A percentile compares a stretch with the other conserved stretches of the same genome.
Conservation (phyloP, 108 stramenopile species). For the Skeletonema menzelii region DNA sequence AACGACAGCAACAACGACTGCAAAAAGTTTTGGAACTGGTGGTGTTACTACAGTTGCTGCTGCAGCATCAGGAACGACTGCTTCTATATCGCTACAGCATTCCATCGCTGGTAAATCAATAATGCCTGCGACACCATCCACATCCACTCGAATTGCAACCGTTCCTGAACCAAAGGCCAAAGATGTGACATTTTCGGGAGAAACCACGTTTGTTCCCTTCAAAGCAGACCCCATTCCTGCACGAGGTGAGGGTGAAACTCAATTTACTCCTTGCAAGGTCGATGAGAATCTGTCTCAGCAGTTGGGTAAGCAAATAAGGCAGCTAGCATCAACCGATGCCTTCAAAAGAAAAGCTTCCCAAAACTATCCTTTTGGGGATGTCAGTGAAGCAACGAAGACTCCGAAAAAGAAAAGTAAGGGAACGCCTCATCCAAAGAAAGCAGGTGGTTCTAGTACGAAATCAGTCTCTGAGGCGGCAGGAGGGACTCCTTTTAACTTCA, state of each 20-base stretch:
- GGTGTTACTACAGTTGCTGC: background rate
- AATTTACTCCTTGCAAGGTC: background rate
- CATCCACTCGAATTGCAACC: background rate
- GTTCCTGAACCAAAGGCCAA: background rate
- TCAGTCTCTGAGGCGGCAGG: background rate
- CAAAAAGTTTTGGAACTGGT: background rate
- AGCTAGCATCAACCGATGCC: background rate
- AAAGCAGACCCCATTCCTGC: background rate
- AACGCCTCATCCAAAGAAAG: background rate
- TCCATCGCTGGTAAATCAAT: background rate
- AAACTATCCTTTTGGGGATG: background rate
- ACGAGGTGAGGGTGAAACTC: background rate
- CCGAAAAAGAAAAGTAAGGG: background rate
- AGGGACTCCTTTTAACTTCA: constrained; percentile 28
- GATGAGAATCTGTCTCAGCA: background rate
- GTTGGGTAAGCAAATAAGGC: background rate
- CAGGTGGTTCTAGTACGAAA: background rate
- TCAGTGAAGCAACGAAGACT: background rate
- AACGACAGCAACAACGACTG: background rate
- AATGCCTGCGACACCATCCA: background rate
- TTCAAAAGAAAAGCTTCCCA: background rate
- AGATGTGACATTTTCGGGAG: background rate
- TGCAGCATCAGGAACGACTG: background rate
- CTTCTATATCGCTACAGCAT: background rate
- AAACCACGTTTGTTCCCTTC: background rate